phyloP scores from a whole-genome alignment of 75 land plant genomes.

The Picea glauca region DNA sequence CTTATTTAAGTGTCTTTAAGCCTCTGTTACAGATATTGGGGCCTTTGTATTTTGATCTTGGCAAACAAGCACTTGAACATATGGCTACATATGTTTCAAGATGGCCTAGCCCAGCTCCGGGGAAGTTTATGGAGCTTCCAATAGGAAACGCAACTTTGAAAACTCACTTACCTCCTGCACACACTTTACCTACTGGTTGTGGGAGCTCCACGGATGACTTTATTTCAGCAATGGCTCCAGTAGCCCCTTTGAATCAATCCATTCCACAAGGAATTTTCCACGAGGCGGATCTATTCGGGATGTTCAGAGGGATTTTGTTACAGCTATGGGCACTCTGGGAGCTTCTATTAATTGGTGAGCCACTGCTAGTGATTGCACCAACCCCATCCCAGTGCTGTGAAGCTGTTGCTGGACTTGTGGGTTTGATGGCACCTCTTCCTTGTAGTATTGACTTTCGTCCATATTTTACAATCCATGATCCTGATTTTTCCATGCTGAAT shows the following conservation, averaged over 20 bases:
- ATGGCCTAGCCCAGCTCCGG: constrained; percentile 82
- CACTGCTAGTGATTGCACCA: constrained; percentile 89
- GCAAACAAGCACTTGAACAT: constrained; percentile 72
- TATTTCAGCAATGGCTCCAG: constrained; percentile 70
- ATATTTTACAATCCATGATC: constrained; percentile 98
- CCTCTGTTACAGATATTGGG: constrained; percentile 91
- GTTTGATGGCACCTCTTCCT: constrained; percentile 88
- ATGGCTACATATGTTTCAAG: constrained; percentile 73
- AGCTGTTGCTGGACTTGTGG: constrained; percentile 84
- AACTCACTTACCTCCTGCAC: constrained; percentile 82
- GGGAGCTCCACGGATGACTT: constrained; percentile 59
- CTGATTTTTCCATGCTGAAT: constrained; percentile 76
- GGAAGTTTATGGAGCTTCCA: constrained; percentile 79
- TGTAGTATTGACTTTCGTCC: constrained; percentile 93
- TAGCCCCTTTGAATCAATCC: constrained; percentile 64
- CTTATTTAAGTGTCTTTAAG: constrained; percentile 80
- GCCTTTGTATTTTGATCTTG: constrained; percentile 91
- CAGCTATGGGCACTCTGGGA: constrained; percentile 98
- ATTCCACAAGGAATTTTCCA: constrained; percentile 94
- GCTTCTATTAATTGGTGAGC: constrained; percentile 85
- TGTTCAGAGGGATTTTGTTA: constrained; percentile 76
- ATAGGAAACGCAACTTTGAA: constrained; percentile 69
- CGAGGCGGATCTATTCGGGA: constrained; percentile 86
- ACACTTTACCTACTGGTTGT: constrained; percentile 55
- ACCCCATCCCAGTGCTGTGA: constrained; percentile 97